A percentile compares a stretch with the other conserved stretches of the same genome.
Evolutionary conservation across 2,329 filamentous ascomycete genomes (phyloP).

Genomic region (Alternaria sp.): DNA sequence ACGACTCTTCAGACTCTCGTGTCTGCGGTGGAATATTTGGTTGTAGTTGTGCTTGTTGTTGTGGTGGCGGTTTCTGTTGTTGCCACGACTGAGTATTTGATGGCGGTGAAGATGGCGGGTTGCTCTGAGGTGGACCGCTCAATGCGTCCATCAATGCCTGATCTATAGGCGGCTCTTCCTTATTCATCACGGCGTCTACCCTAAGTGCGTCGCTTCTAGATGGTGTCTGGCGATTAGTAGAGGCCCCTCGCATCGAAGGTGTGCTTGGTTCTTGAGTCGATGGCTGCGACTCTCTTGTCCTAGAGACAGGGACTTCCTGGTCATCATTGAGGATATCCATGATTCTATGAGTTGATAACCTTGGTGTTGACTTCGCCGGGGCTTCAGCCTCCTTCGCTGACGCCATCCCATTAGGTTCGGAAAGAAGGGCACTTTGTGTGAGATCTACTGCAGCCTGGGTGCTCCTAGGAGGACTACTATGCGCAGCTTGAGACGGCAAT

Average conservation of each 20-base stretch:
- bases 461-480: constrained; percentile 29
- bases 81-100: constrained; percentile 27
- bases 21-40: constrained; percentile 23
- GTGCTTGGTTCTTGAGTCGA: constrained; percentile 30
- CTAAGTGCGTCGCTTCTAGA: constrained; percentile 29
- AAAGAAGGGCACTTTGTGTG: constrained; percentile 11
- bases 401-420: constrained; percentile 22
- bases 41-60: constrained; percentile 1
- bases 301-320: constrained; percentile 40
- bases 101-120: constrained; percentile 34
- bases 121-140: constrained; percentile 27
- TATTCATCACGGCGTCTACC: constrained; percentile 32
- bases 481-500: constrained; percentile 30
- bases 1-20: constrained; percentile 34
- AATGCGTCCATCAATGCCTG: constrained; percentile 35
- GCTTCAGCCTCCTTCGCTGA: constrained; percentile 19
- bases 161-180: constrained; percentile 35
- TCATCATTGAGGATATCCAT: constrained; percentile 52
- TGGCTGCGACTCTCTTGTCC: constrained; percentile 30
- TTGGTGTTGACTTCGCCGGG: constrained; percentile 35
- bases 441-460: constrained; percentile 17
- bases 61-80: constrained; percentile 1
- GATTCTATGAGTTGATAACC: constrained; percentile 48
- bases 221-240: constrained; percentile 30
- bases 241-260: constrained; percentile 23